Conservation (phyloP, 2,329 filamentous ascomycete genomes). For the Tympanopsis confertula region DNA sequence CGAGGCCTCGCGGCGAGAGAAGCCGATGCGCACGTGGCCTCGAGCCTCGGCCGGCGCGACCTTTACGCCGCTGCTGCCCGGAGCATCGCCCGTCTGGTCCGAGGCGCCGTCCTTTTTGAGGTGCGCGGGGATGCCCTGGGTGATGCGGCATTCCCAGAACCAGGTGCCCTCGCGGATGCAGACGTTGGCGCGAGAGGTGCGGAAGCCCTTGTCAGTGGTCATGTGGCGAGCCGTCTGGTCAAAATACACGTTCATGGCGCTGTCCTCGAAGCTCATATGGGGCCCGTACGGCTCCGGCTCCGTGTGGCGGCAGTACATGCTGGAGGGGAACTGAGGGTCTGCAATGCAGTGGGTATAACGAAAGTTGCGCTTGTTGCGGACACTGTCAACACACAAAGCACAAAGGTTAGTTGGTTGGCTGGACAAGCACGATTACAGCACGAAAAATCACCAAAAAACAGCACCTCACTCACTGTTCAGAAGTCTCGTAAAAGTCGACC, state of each 20-base stretch:
- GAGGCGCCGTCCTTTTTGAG: constrained; percentile 13
- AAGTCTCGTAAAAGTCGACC: constrained; percentile 49
- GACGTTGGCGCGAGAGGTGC: constrained; percentile 82
- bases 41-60: constrained; percentile 26
- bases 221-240: constrained; percentile 64
- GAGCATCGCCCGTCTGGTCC: constrained; percentile 6
- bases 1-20: constrained; percentile 69
- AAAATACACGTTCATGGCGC: constrained; percentile 74
- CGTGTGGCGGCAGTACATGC: constrained; percentile 78
- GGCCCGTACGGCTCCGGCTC: constrained; percentile 75
- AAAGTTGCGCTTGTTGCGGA: constrained; percentile 61
- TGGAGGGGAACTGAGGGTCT: constrained; percentile 75
- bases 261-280: constrained; percentile 86
- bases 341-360: constrained; percentile 85
- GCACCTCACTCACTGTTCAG: constrained; percentile 43
- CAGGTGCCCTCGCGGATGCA: constrained; percentile 78
- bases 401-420: constrained; percentile 2
- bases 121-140: constrained; percentile 54
- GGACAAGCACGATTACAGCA: constrained; percentile 2
- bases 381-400: constrained; percentile 21
- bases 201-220: constrained; percentile 84
- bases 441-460: constrained; percentile 1
- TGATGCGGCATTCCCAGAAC: constrained; percentile 90
- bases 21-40: constrained; percentile 73
- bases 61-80: constrained; percentile 6